Evolutionary conservation across 2,329 filamentous ascomycete genomes (phyloP).

Genomic region (Zasmidium cellare): DNA sequence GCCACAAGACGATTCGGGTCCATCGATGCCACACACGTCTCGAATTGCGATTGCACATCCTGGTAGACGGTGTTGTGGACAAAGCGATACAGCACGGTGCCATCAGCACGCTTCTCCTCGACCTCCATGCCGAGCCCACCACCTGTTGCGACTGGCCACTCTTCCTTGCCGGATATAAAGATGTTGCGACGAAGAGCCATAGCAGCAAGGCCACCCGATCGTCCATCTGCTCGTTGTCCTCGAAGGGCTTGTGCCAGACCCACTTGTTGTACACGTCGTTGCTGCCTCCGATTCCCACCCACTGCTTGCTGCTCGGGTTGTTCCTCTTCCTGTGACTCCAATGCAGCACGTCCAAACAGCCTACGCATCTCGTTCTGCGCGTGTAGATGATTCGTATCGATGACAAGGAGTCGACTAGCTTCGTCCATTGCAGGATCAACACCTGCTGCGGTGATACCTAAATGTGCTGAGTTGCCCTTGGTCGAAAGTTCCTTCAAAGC

Average conservation of each 20-base stretch:
- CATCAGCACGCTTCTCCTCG: constrained; percentile 55
- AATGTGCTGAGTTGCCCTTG: constrained; percentile 25
- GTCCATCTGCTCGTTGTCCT: constrained; percentile 54
- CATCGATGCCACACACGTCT: constrained; percentile 75
- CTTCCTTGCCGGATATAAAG: constrained; percentile 82
- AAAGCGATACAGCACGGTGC: constrained; percentile 73
- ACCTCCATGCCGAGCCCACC: constrained; percentile 83
- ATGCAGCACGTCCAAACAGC: constrained; percentile 66
- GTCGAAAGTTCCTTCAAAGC: constrained; percentile 60
- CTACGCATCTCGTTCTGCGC: constrained; percentile 88
- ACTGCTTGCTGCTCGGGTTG: constrained; percentile 29
- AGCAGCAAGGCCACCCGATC: constrained; percentile 63
- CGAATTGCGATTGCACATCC: constrained; percentile 72
- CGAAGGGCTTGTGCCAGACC: constrained; percentile 59
- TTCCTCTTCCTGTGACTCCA: constrained; percentile 58
- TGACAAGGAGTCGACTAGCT: constrained; percentile 55
- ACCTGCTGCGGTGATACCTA: constrained; percentile 25
- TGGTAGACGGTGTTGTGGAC: constrained; percentile 74
- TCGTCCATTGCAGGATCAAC: constrained; percentile 45
- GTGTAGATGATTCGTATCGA: constrained; percentile 75
- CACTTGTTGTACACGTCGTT: constrained; percentile 47
- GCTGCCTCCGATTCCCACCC: constrained; percentile 35
- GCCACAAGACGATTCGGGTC: constrained; percentile 81
- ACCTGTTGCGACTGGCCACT: constrained; percentile 78
- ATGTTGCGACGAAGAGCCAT: constrained; percentile 74